Base-by-base conservation (phyloP, 352 stramenopile species). In the Globisporangium cystogenes region DNA sequence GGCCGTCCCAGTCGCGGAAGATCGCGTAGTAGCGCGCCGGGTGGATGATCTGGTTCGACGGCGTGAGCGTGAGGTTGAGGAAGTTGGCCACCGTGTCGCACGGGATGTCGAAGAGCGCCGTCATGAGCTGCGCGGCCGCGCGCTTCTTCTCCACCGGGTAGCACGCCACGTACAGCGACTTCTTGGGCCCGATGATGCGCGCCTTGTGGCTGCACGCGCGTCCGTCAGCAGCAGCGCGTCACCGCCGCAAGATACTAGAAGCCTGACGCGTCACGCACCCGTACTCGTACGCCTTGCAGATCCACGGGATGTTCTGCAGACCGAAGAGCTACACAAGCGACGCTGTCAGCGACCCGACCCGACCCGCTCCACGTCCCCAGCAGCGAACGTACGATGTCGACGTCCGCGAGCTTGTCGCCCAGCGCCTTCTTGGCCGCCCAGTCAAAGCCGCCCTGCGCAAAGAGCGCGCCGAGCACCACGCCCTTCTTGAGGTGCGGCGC, bases 11-110 rank as follows among this genome's bases (percentile, higher is more conserved):
- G 72, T 97, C 89, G 46, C 85, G 80, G 68, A 97, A 97, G 55
- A 97, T 96, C 24, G 81, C 85, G 67, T 90, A 96, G 79, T 97
- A 97, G 42, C 89, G 82, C 47, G 86, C 87, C 46, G 89, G 89
- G 62, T 97, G 89, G 65, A 97, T 94, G 67, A 97, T 96, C 70
- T 97, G 89, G 75, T 97, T 97, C 47, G 85, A 96, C 51, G 89
- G 88, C 54, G 89, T 97, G 45, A 97, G 85, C 68, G 89, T 97
- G 42, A 97, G 68, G 62, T 95, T 96, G 43, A 97, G 73, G 57
- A 97, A 97, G 74, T 97, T 97, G 60, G 89, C 86, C 23, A 97
- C 77, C 14, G 81, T 96, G 55, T 76, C 63, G 69, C 87, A 96
- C 37, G 89, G 87, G 51, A 97, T 96, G 62, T 97, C 89, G 53